Conservation (phyloP, 306 rosid genomes). For the Glycine tomentella region DNA sequence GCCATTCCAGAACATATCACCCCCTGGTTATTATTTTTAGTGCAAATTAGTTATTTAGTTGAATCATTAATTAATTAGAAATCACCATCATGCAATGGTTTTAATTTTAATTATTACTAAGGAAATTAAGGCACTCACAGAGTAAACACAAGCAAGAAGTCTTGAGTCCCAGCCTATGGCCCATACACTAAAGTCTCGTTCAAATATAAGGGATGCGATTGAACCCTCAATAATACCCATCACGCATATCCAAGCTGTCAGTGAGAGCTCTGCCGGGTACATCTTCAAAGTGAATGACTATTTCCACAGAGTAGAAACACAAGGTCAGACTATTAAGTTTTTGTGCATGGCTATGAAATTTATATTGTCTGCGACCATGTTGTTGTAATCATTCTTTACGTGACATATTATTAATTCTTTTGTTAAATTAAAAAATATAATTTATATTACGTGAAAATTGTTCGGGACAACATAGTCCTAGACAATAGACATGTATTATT, state of each 20-base stretch:
- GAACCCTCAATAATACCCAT: slow-evolving; percentile 83
- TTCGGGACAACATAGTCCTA: too few species aligned
- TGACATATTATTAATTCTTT: too few species aligned
- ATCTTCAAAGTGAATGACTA: slow-evolving; percentile 90
- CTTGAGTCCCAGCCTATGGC: slow-evolving; percentile 93
- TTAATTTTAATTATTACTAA: neutral
- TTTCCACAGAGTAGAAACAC: slow-evolving; percentile 3
- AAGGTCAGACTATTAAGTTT: slow-evolving; percentile 19
- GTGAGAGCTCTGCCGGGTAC: slow-evolving; percentile 92
- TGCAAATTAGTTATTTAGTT: neutral
- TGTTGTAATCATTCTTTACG: too few species aligned
- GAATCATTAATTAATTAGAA: neutral
- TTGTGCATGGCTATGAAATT: too few species aligned
- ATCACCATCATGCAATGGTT: neutral
- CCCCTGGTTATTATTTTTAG: slow-evolving; percentile 58
- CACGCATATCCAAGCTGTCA: slow-evolving; percentile 90
- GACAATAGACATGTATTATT: too few species aligned
- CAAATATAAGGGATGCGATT: slow-evolving; percentile 67
- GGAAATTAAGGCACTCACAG: slow-evolving; percentile 61
- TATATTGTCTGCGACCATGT: too few species aligned
- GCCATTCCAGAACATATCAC: slow-evolving; percentile 95
- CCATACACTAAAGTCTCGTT: slow-evolving; percentile 82
- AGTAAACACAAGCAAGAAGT: slow-evolving; percentile 91
- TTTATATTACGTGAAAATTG: too few species aligned
- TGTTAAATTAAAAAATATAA: too few species aligned